Evolutionary conservation across 202 grass and related monocot species (phyloP).

Genomic region (Elaeis oleifera): DNA sequence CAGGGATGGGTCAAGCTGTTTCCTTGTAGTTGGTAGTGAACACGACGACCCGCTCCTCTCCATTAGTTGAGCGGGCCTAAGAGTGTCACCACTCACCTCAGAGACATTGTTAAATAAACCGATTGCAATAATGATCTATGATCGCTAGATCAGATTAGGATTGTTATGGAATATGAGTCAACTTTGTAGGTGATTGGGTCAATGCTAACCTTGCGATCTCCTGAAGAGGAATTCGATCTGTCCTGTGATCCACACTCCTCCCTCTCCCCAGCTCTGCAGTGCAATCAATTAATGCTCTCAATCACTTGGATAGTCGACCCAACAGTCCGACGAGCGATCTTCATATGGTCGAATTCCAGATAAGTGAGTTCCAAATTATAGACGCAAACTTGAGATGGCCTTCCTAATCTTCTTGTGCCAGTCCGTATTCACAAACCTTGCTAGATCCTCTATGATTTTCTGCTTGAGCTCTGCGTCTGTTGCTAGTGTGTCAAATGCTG

Average conservation of each 20-base stretch:
- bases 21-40: slow-evolving; percentile 93
- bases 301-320: slow-evolving; percentile 63
- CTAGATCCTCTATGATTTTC: slow-evolving; percentile 50
- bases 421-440: slow-evolving; percentile 50
- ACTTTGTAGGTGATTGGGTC: too few relatives aligned
- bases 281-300: slow-evolving; percentile 60
- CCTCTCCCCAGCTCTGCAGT: slow-evolving; percentile 26
- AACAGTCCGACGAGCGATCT: slow-evolving; percentile 40
- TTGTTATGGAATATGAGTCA: too few relatives aligned
- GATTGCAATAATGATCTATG: too few relatives aligned
- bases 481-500: slow-evolving; percentile 60
- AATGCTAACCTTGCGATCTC: slow-evolving; percentile 33
- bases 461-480: slow-evolving; percentile 50
- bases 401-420: slow-evolving; percentile 66
- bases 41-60: slow-evolving; percentile 69
- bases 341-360: slow-evolving; percentile 30
- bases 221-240: background rate
- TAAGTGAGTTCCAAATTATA: slow-evolving; percentile 62
- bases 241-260: slow-evolving; percentile 5
- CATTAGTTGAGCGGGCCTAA: slow-evolving; percentile 66
- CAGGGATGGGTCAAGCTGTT: slow-evolving; percentile 48
- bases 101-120: background rate
- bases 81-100: slow-evolving; percentile 32
- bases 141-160: too few relatives aligned
- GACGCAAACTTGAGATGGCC: slow-evolving; percentile 73